Percentiles rank a stretch among this genome's conserved stretches.
These are phyloP conservation scores for Hypoxylon lienhwacheense DNA, from an alignment of 495 filamentous ascomycete species.

Conservation along the genomic window DNA sequence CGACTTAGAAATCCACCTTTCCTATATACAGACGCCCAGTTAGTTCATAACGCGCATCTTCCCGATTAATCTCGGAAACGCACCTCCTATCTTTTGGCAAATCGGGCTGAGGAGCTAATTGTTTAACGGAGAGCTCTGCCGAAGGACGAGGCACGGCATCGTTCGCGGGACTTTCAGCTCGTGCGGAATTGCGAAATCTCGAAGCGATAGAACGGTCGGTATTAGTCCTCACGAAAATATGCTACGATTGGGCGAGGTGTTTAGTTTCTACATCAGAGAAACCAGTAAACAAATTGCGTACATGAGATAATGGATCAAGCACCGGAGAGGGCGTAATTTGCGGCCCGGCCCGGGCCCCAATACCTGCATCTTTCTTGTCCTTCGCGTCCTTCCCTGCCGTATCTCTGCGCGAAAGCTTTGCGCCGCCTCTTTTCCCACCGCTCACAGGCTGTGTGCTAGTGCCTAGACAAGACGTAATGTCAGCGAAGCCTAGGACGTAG, in stretches of 20 bases:
- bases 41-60: slow-evolving; percentile 30
- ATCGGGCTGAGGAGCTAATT: slow-evolving; percentile 39
- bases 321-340: slow-evolving; percentile 32
- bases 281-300: slow-evolving; percentile 32
- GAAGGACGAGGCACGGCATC: slow-evolving; percentile 44
- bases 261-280: slow-evolving; percentile 2
- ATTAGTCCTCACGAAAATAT: slow-evolving; percentile 83
- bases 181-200: slow-evolving; percentile 62
- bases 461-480: slow-evolving; percentile 22
- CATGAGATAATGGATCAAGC: slow-evolving; percentile 53
- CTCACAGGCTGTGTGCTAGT: slow-evolving; percentile 23
- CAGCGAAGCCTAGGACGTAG: slow-evolving; percentile 11
- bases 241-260: slow-evolving; percentile 34
- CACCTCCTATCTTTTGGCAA: slow-evolving; percentile 68
- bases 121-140: slow-evolving; percentile 40
- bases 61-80: slow-evolving; percentile 29
- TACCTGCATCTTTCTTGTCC: slow-evolving; percentile 27
- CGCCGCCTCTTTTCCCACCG: slow-evolving; percentile 23
- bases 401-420: slow-evolving; percentile 32
- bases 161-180: slow-evolving; percentile 54
- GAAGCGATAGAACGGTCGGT: slow-evolving; percentile 69
- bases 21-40: slow-evolving; percentile 46
- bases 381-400: slow-evolving; percentile 31
- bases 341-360: slow-evolving; percentile 20
- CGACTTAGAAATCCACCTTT: slow-evolving; percentile 90